Evolutionary conservation across 371 early-diverging fungal species (phyloP), one percentile per base, ranked within the genome.

Genomic region (Mortierella sp.): DNA sequence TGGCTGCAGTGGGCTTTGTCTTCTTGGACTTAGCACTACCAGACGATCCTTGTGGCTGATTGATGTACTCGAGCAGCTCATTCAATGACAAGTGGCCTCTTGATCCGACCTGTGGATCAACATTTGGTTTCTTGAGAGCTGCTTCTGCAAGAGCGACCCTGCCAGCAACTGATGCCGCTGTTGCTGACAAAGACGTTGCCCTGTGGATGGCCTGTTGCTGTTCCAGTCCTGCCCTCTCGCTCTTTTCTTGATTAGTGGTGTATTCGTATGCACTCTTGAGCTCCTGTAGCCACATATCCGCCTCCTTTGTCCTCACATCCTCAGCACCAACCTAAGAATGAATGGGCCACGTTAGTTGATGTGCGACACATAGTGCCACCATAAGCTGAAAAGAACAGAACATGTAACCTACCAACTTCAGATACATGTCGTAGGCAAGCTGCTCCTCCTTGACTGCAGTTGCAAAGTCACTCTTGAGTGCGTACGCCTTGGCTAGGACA

Each of bases 381-480:
- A 34, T 4, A 34, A 10, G 34, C 34, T 34, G 34, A 7, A 34
- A 34, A 34, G 34, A 34, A 34, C 34, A 7, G 16, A 44, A 44
- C 5, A 16, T 3, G 17, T n/a, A 19, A 21, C 52, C 57, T 80
- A 88, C 84, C 81, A 82, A 80, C 39, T 79, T 77, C 43, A 83
- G 80, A 68, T 88, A 92, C 59, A 88, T 85, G 53, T 83, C 81
- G 76, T 90, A 90, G n/a, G 91, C 92, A n/a, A 79, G 67, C 60
- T 90, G 84, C 79, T 95, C 94, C 22, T 83, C 85, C 44, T 82
- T 84, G 57, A 95, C 79, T 7, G 96, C 94, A 34, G 83, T 82
- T 47, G 86, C 86, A 74, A 91, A 96, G 48, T 95, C 93, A 31
- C 91, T 91, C 52, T 82, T 79, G 27, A 90, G 76, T 9, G 95